Percentiles rank a stretch among this genome's conserved stretches.
Conservation (phyloP, 371 early-diverging fungal species). For the Actinomucor elegans region DNA sequence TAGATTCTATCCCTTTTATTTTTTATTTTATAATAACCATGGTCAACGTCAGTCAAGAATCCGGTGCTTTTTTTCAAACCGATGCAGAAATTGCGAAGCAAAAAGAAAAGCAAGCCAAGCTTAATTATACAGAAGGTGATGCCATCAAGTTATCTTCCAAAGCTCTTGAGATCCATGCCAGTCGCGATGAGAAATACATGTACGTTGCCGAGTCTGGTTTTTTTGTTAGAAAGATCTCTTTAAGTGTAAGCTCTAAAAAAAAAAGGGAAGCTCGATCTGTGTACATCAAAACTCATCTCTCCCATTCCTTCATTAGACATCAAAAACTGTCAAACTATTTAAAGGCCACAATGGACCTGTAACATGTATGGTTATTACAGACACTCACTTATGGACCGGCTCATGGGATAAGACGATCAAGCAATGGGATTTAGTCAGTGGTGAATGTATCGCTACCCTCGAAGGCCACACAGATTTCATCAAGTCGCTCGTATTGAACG, state of each 20-base stretch:
- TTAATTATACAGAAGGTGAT: constrained; percentile 62
- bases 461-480: constrained; percentile 73
- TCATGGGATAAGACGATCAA: constrained; percentile 83
- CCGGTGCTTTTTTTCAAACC: constrained; percentile 77
- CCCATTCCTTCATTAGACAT: constrained; percentile 50
- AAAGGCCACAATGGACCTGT: constrained; percentile 86
- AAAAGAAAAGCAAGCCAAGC: constrained; percentile 59
- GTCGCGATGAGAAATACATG: constrained; percentile 34
- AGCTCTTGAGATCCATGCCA: constrained; percentile 49
- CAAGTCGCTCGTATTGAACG: constrained; percentile 60
- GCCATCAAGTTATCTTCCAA: constrained; percentile 66
- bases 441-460: constrained; percentile 56
- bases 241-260: constrained; percentile 35
- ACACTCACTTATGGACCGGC: constrained; percentile 63
- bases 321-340: constrained; percentile 59
- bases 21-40: constrained; percentile 14
- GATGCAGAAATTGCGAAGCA: constrained; percentile 68
- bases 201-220: constrained; percentile 67
- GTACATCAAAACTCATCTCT: too few species aligned
- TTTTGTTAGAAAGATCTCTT: constrained; percentile 54
- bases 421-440: constrained; percentile 66
- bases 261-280: neutral
- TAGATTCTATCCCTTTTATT: neutral
- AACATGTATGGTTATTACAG: constrained; percentile 60
- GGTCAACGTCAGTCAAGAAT: constrained; percentile 56